These are phyloP conservation scores for Beverwykella pulmonaria DNA, from an alignment of 495 filamentous ascomycete genomes.

Conservation along the genomic window DNA sequence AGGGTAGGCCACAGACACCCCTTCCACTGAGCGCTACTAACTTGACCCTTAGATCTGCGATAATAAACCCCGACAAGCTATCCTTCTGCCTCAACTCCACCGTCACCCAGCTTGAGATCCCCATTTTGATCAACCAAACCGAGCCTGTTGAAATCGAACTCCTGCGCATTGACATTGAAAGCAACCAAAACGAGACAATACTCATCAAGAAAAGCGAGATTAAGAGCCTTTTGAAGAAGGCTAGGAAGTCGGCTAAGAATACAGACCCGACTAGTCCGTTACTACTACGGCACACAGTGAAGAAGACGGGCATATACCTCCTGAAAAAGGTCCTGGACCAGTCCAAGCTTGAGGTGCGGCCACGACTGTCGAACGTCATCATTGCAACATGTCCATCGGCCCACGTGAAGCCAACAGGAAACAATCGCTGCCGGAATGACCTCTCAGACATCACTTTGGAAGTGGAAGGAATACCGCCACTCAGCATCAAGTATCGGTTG, in stretches of 20 bases:
- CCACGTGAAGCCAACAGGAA: conserved; percentile 62
- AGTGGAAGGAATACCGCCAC: conserved; percentile 86
- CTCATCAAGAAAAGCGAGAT: conserved; percentile 71
- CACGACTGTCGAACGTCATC: conserved; percentile 70
- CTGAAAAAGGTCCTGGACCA: conserved; percentile 85
- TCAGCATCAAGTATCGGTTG: conserved; percentile 88
- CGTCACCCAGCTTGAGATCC: conserved; percentile 64
- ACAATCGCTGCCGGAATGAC: conserved; percentile 77
- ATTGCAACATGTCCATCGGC: conserved; percentile 84
- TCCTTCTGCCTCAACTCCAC: conserved; percentile 76
- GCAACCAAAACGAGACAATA: conserved; percentile 74
- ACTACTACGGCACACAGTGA: conserved; percentile 65
- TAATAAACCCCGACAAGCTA: conserved; percentile 75
- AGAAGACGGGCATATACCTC: conserved; percentile 83
- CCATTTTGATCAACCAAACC: conserved; percentile 91
- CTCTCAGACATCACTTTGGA: conserved; percentile 80
- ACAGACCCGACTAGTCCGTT: conserved; percentile 56
- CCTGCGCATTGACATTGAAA: conserved; percentile 78
- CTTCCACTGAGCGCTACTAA: conserved; percentile 35
- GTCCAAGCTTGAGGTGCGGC: conserved; percentile 87
- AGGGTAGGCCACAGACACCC: conserved; percentile 61
- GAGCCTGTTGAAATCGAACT: conserved; percentile 84
- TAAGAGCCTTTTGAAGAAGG: conserved; percentile 64
- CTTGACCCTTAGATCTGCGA: conserved; percentile 67
- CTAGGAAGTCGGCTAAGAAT: conserved; percentile 55